These are phyloP conservation scores for Filobasidium floriforme DNA, from an alignment of 768 basidiomycete genomes.

Conservation along the genomic window DNA sequence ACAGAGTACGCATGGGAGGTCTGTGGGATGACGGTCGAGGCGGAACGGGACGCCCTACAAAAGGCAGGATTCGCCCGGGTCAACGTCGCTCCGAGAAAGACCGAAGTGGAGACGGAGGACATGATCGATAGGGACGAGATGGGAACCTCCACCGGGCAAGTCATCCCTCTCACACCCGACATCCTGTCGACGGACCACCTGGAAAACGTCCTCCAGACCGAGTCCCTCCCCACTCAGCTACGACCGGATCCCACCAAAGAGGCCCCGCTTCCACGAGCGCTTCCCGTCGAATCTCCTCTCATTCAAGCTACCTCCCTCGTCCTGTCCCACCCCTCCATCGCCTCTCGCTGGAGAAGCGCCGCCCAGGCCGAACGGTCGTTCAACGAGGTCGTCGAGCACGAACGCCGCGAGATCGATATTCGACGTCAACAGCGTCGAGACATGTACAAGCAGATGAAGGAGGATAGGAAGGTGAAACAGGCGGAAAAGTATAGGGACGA, in stretches of 20 bases:
- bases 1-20: constrained; percentile 20
- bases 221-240: not conserved
- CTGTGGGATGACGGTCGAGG: constrained; percentile 4
- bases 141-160: not conserved
- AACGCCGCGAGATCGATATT: constrained; percentile 23
- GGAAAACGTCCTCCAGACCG: no score
- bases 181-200: not conserved
- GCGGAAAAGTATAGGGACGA: constrained; percentile 25
- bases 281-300: not conserved
- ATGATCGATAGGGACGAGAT: not conserved
- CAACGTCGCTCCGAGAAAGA: not conserved
- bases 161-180: not conserved
- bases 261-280: not conserved
- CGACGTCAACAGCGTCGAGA: constrained; percentile 21
- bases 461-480: constrained; percentile 18
- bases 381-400: constrained; percentile 19
- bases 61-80: not conserved
- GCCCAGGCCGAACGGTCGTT: constrained; percentile 25
- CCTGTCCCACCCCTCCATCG: constrained; percentile 10
- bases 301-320: not conserved
- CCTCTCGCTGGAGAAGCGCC: constrained; percentile 26
- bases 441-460: constrained; percentile 21
- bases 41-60: not conserved
- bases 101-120: not conserved
- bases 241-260: not conserved